Evolutionary conservation across 2,329 filamentous ascomycete species (phyloP), one percentile per base, ranked within the genome.

Genomic region (Curvularia sp.): DNA sequence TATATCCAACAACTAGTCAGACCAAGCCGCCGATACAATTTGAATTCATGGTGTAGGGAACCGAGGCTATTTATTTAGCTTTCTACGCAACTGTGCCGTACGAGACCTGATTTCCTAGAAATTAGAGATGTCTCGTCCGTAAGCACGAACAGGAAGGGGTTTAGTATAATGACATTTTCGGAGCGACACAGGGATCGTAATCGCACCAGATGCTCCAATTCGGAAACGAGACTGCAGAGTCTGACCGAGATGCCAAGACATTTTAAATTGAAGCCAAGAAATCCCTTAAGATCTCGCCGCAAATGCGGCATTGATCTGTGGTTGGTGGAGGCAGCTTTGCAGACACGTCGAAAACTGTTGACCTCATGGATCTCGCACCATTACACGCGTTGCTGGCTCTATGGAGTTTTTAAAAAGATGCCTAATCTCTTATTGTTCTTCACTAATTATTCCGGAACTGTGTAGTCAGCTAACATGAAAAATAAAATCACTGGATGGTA

Each of bases 191-290:
- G 26, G 15, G 33, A 18, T 22, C 22, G 13, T 33, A 28, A 31
- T 48, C 12, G 18, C 33, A 8, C 18, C 10, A 13, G 26, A 15
- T 24, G 33, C 24, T 24, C 8, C 33, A 20, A 18, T 5, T 18
- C 15, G 48, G 22, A 3, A 28, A 20, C 30, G n/a, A 53, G 30
- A 5, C 30, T 1, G 18, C 12, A 15, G 41, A 18, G 28, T 28
- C 22, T 35, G 26, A 24, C 26, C 49, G 49, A 46, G 43, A 42
- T 39, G 57, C 57, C 57, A 60, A 60, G 57, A 22, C n/a, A 31
- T 47, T 18, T 39, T 39, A 39, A 52, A 43, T 22, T 39, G 24
- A 38, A 46, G 57, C 57, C 57, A 39, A 57, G 49, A 8, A 44
- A 47, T 42, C 31, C 44, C 49, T 28, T 26, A 8, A 42, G 26